A percentile compares a stretch with the other conserved stretches of the same genome.
These are phyloP conservation scores for Plasmodium gaboni DNA, from an alignment of 169 alveolate species.

Conservation along the genomic window DNA sequence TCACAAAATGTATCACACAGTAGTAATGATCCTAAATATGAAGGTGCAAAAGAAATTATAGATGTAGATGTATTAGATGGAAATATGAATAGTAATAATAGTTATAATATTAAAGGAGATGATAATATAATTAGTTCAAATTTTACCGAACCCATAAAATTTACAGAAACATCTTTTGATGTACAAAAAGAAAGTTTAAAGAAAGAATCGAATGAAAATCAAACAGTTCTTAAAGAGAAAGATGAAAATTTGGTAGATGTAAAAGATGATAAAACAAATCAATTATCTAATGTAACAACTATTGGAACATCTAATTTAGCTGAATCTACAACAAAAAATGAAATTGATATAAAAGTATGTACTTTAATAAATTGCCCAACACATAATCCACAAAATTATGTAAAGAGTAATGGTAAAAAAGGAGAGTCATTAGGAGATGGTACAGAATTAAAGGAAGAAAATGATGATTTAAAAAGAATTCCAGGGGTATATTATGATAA, in stretches of 20 bases:
- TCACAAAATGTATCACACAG: background rate
- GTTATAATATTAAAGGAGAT: background rate
- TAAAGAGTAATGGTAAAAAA: constrained; percentile 24
- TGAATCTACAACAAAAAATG: constrained; percentile 25
- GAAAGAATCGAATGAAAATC: background rate
- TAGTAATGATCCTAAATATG: background rate
- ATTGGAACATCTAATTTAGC: constrained; percentile 16
- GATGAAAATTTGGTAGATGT: background rate
- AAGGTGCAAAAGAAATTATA: background rate
- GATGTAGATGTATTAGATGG: background rate
- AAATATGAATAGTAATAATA: background rate
- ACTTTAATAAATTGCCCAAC: constrained; percentile 73
- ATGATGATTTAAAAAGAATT: constrained; percentile 73
- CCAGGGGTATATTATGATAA: constrained; percentile 78
- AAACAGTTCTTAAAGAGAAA: background rate
- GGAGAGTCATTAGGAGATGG: constrained; percentile 44
- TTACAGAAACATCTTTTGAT: constrained; percentile 3
- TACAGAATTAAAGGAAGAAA: constrained; percentile 46
- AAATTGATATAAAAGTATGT: constrained; percentile 52
- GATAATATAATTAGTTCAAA: constrained; percentile 13
- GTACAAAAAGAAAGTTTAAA: background rate
- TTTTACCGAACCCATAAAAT: background rate
- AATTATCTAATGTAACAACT: background rate
- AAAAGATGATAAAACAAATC: background rate
- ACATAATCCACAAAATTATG: constrained; percentile 65